Evolutionary conservation across 768 basidiomycete genomes (phyloP), one percentile per base, ranked within the genome.

Genomic region (Chalciporus sphaerocephalus): DNA sequence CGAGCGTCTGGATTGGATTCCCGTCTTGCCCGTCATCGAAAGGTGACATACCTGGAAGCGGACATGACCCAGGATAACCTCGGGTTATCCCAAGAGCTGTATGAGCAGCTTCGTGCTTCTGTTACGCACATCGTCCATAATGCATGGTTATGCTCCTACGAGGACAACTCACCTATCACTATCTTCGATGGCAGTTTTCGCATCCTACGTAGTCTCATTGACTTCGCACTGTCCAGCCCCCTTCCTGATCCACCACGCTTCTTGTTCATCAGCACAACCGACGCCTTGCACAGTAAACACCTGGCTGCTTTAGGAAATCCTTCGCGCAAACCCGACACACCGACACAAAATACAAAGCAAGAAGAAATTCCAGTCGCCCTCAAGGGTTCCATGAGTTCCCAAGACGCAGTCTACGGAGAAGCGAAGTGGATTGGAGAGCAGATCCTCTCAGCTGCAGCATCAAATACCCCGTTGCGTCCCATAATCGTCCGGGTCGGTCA

Each of bases 61-160:
- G 58, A 63, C 27, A 27, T 67, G 20, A 48, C 48, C 20, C 45
- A 27, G 33, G 23, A 36, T 2, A 33, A 50, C 2, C 54, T 72
- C 12, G 67, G 64, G 20, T 32, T 75, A 13, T 5, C 50, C 4
- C 48, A 47, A 13, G 45, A 59, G 7, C 12, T 56, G 11, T 64
- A 60, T 24, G 56, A 63, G 5, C 21, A 58, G 54, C 47, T 57
- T 33, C 54, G 43, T 11, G 50, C 39, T n/a, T 59, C 56, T 11
- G 54, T 68, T 5, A 73, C 69, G 11, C 65, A 63, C 24, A 60
- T 74, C 52, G 66, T 72, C 13, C 68, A 72, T 54, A 69, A 69
- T 9, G 48, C 59, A 20, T 61, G 48, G 50, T 23, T 50, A 8
- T 52, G 40, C 9, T 28, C 44, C 8, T n/a, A 22, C 16, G 42